Conservation (phyloP, 345 rosid genomes). For the Brassica incana region DNA sequence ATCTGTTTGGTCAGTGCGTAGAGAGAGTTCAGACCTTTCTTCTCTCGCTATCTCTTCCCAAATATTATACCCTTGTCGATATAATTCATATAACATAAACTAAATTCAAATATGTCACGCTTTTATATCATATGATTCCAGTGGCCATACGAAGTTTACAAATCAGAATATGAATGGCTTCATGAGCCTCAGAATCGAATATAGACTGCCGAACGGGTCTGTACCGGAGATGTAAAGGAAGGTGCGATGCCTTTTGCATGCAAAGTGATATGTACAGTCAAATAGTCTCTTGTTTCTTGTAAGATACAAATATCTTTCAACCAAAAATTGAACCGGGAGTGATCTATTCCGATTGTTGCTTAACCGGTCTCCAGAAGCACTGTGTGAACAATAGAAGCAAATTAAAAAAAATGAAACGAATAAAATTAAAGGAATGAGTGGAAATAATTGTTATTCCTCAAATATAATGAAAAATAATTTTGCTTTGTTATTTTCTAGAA, state of each 20-base stretch:
- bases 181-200: not conserved
- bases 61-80: not conserved
- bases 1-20: conserved; percentile 35
- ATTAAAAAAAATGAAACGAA: too few species aligned
- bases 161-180: not conserved
- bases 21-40: not conserved
- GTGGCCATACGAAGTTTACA: conserved; percentile 1
- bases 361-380: conserved; percentile 12
- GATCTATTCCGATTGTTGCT: not conserved
- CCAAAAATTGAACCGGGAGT: conserved; percentile 14
- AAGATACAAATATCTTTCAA: conserved; percentile 24
- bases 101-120: not conserved
- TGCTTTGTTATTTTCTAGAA: too few species aligned
- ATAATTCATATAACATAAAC: not conserved
- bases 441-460: too few species aligned
- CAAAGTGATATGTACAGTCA: conserved; percentile 11
- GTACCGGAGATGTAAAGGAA: conserved; percentile 1
- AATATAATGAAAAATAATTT: too few species aligned
- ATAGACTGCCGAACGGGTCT: not conserved
- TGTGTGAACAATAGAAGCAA: too few species aligned
- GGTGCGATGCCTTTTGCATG: not conserved
- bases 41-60: conserved; percentile 7
- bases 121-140: not conserved
- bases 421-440: too few species aligned
- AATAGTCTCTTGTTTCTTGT: not conserved